A percentile compares a stretch with the other conserved stretches of the same genome.
These are phyloP conservation scores for Salvia sclarea DNA, from an alignment of 305 asterid genomes.

Conservation along the genomic window DNA sequence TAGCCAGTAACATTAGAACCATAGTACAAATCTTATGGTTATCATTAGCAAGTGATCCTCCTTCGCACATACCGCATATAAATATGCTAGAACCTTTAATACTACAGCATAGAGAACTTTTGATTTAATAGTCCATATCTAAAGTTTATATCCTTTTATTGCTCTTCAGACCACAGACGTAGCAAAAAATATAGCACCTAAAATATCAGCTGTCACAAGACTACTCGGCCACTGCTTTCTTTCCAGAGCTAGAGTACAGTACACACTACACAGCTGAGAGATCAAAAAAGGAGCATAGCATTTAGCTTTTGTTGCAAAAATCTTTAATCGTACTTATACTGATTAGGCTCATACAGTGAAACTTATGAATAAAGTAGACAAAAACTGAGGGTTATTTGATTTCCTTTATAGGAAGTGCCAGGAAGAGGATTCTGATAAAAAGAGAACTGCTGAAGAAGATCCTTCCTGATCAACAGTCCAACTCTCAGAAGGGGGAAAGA, in stretches of 20 bases:
- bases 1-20: constrained; percentile 19
- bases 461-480: background rate
- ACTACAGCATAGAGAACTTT: constrained; percentile 14
- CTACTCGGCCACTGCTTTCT: constrained; percentile 9
- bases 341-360: background rate
- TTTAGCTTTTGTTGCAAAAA: background rate
- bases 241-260: background rate
- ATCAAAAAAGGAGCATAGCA: background rate
- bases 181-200: constrained; percentile 15
- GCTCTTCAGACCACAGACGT: constrained; percentile 9
- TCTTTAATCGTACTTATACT: background rate
- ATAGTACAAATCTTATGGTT: background rate
- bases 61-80: background rate
- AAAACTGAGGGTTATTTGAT: background rate
- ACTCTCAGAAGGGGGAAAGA: background rate
- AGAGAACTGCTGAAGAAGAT: background rate
- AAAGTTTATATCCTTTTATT: background rate
- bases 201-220: constrained; percentile 8
- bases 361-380: background rate
- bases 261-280: constrained; percentile 1
- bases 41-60: constrained; percentile 9
- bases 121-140: background rate
- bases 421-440: background rate
- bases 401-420: background rate
- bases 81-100: background rate